Conservation (phyloP, 768 basidiomycete genomes). For the Agrocybe praecox region DNA sequence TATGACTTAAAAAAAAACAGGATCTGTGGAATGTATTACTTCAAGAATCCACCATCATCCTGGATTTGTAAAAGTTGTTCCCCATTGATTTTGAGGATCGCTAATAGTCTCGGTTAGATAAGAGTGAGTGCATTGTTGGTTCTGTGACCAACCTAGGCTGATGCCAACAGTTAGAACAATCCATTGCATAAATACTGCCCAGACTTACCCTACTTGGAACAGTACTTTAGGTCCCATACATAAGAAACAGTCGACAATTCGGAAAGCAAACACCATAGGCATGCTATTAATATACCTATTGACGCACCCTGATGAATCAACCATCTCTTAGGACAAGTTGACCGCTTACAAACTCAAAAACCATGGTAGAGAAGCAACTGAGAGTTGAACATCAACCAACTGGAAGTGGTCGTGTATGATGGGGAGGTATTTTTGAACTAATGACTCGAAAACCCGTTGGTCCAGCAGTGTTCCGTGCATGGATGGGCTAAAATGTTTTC, state of each 20-base stretch:
- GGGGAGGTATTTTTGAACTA: constrained; percentile 87
- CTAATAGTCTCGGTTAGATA: constrained; percentile 39
- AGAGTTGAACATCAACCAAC: constrained; percentile 91
- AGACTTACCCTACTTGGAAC: constrained; percentile 93
- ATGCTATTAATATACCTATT: constrained; percentile 86
- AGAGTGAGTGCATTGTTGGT: background rate
- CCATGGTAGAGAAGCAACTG: constrained; percentile 97
- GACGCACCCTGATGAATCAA: background rate
- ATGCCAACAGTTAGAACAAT: constrained; percentile 15
- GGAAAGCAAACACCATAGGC: constrained; percentile 98
- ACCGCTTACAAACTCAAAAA: constrained; percentile 89
- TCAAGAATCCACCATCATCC: constrained; percentile 96
- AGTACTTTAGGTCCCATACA: constrained; percentile 99
- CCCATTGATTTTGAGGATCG: constrained; percentile 97
- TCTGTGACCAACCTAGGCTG: constrained; percentile 56
- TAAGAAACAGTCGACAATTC: constrained; percentile 97
- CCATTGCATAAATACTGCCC: background rate
- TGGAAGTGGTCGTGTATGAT: constrained; percentile 94
- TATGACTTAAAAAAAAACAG: background rate
- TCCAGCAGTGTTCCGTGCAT: constrained; percentile 99
- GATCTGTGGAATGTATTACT: constrained; percentile 48
- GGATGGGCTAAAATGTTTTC: constrained; percentile 62
- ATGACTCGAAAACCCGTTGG: constrained; percentile 94
- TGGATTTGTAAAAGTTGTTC: constrained; percentile 90
- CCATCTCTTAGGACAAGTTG: background rate